phyloP scores from a whole-genome alignment of 2,329 filamentous ascomycete species.

The Dactylellina sp. region DNA sequence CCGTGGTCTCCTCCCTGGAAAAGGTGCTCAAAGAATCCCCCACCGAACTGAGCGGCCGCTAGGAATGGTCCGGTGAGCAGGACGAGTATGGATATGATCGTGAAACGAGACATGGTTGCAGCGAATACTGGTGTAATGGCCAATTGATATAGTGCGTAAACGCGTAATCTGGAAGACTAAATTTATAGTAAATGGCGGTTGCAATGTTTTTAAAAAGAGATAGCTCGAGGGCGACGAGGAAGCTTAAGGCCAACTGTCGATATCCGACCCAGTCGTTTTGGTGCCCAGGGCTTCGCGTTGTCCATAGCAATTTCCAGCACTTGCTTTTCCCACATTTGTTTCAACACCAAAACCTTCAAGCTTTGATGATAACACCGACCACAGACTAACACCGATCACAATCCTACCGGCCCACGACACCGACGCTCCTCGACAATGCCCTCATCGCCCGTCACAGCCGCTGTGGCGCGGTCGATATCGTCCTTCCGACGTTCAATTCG shows the following conservation, averaged over 20 bases:
- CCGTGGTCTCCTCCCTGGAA: constrained; percentile 72
- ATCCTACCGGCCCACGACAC: no score
- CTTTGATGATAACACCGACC: constrained; percentile 5
- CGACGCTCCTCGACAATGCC: constrained; percentile 17
- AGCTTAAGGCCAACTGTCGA: constrained; percentile 43
- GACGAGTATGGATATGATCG: constrained; percentile 58
- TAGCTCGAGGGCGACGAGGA: no score
- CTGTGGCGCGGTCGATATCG: constrained; percentile 49
- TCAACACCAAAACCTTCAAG: constrained; percentile 30
- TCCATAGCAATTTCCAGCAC: constrained; percentile 17
- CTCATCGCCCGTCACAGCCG: constrained; percentile 32
- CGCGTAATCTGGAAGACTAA: no score
- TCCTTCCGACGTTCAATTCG: constrained; percentile 27
- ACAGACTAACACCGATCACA: no score
- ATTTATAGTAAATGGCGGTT: no score
- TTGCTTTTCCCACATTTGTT: background rate
- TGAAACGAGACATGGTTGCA: constrained; percentile 16
- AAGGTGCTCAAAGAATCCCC: constrained; percentile 95
- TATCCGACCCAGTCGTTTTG: background rate
- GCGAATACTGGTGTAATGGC: no score
- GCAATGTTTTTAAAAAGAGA: no score
- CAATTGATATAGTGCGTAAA: background rate
- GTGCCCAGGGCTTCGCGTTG: constrained; percentile 9
- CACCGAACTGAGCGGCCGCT: constrained; percentile 78
- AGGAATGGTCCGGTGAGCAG: constrained; percentile 72